These are phyloP conservation scores for Smittium culicis DNA, from an alignment of 371 early-diverging fungal genomes.

Conservation along the genomic window DNA sequence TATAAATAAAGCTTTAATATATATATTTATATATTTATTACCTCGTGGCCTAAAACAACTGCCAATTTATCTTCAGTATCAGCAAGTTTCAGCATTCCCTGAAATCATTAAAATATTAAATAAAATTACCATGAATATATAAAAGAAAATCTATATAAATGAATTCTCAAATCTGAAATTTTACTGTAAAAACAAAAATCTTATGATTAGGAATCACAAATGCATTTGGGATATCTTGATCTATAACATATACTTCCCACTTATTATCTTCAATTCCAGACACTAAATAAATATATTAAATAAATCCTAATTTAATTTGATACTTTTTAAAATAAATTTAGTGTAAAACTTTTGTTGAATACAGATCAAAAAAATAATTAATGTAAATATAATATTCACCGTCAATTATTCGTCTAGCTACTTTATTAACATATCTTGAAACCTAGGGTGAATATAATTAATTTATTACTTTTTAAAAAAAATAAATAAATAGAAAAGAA, in stretches of 20 bases:
- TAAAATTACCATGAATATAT: background rate
- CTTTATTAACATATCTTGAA: background rate
- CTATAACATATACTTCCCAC: slow-evolving; percentile 72
- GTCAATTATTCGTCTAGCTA: slow-evolving; percentile 35
- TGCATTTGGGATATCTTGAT: slow-evolving; percentile 68
- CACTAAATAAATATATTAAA: slow-evolving; percentile 23
- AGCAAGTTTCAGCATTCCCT: slow-evolving; percentile 64
- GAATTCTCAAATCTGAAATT: too few species aligned
- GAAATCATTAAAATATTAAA: background rate
- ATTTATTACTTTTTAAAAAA: background rate
- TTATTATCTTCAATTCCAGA: slow-evolving; percentile 44
- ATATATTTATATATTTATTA: slow-evolving; percentile 19
- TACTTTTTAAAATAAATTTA: slow-evolving; percentile 42
- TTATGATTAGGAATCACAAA: slow-evolving; percentile 89
- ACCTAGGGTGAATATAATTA: background rate
- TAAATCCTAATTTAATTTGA: slow-evolving; percentile 41
- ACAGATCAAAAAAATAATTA: slow-evolving; percentile 41
- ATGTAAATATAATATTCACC: slow-evolving; percentile 48
- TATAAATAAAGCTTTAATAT: slow-evolving; percentile 2
- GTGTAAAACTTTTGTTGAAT: slow-evolving; percentile 42
- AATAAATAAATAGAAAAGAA: background rate
- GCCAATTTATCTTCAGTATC: slow-evolving; percentile 80
- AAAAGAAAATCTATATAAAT: slow-evolving; percentile 14
- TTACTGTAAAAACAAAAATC: slow-evolving; percentile 76
- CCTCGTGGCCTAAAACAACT: slow-evolving; percentile 80